Evolutionary conservation across 139 green algal species (phyloP).

Genomic region (Chlamydomonas incerta): DNA sequence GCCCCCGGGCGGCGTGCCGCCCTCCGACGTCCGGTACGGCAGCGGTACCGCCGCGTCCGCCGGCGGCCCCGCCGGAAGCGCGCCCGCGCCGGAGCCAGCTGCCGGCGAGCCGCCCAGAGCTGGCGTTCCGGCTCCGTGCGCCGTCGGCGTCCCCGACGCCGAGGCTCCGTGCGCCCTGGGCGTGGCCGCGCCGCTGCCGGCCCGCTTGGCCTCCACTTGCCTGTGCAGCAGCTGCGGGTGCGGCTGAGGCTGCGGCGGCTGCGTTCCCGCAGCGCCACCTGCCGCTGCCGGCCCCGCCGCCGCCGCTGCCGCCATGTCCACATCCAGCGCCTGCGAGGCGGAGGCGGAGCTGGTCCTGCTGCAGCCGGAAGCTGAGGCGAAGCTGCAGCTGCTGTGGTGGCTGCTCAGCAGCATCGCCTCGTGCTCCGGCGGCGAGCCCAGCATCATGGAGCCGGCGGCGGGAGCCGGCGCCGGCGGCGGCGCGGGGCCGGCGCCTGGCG

Average conservation of each 20-base stretch:
- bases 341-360: slow-evolving; percentile 44
- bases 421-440: background rate
- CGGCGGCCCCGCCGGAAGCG: too few relatives aligned
- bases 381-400: slow-evolving; percentile 40
- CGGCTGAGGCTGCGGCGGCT: background rate
- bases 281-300: background rate
- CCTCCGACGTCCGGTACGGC: background rate
- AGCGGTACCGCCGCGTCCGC: background rate
- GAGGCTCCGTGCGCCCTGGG: too few relatives aligned
- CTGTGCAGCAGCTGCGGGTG: background rate
- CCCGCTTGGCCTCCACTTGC: background rate
- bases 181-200: background rate
- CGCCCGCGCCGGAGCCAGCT: too few relatives aligned
- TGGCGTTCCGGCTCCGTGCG: too few relatives aligned
- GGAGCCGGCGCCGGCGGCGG: too few relatives aligned
- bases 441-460: background rate
- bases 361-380: slow-evolving; percentile 36
- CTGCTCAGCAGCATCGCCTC: slow-evolving; percentile 13
- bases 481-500: too few relatives aligned
- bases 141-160: too few relatives aligned
- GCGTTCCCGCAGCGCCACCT: too few relatives aligned
- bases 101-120: too few relatives aligned
- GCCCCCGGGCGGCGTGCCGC: background rate
- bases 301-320: background rate
- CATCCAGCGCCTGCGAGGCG: background rate